Conservation (phyloP, 371 early-diverging fungal genomes). For the Apophysomyces variabilis region DNA sequence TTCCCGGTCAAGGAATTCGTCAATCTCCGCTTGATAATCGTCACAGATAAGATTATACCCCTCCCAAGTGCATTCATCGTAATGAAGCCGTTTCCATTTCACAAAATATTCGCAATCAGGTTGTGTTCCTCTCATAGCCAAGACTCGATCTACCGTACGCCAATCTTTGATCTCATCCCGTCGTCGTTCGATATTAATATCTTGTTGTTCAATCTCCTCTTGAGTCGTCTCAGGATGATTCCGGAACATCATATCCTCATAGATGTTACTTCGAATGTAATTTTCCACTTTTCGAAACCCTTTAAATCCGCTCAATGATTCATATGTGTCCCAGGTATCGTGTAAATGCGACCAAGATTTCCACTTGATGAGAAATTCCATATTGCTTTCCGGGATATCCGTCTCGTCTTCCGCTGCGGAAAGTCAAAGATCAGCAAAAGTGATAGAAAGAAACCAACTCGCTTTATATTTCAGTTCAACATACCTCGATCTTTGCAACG, state of each 20-base stretch:
- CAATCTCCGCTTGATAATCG: constrained; percentile 79
- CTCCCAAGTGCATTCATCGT: constrained; percentile 94
- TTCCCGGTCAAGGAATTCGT: constrained; percentile 83
- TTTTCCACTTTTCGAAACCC: constrained; percentile 93
- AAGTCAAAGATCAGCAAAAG: not conserved
- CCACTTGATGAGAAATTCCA: constrained; percentile 94
- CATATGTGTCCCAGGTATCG: constrained; percentile 88
- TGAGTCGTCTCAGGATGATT: constrained; percentile 71
- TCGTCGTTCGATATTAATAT: constrained; percentile 82
- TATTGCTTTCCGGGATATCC: constrained; percentile 57
- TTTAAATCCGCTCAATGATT: constrained; percentile 70
- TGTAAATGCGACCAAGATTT: constrained; percentile 89
- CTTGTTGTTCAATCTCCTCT: constrained; percentile 88
- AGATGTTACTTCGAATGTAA: constrained; percentile 72
- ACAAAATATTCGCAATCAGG: constrained; percentile 79
- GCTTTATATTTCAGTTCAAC: not conserved
- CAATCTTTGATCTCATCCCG: constrained; percentile 85
- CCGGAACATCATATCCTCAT: constrained; percentile 66
- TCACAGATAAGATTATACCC: constrained; percentile 63
- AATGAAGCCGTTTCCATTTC: constrained; percentile 91
- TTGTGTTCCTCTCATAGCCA: constrained; percentile 63
- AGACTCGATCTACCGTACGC: constrained; percentile 87
- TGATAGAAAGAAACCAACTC: not conserved
- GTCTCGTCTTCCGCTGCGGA: constrained; percentile 46
- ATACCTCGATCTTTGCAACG: constrained; percentile 30